Evolutionary conservation across 176 grass and related monocot species (phyloP), one percentile per base, ranked within the genome.

Genomic region (Oryza meyeriana): DNA sequence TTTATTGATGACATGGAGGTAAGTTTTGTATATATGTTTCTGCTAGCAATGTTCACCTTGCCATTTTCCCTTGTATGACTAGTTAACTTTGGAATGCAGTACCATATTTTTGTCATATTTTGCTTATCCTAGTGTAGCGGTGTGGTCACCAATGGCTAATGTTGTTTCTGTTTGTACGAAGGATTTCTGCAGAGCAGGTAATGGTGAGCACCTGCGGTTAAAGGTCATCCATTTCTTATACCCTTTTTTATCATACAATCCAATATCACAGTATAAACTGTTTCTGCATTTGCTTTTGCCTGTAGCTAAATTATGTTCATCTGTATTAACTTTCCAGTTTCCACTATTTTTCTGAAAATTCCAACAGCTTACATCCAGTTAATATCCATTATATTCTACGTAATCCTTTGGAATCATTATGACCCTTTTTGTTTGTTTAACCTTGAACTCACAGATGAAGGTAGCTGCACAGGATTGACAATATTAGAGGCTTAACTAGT

Each of bases 1-100:
- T 98, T 98, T 89, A 66, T 91, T 22, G 84, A 98, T 35, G 92
- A 93, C 48, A 87, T 98, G 57, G 90, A 98, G 73, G 96, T 98
- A 79, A 82, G 77, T 80, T 79, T 16, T 33, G 25, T 78, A 17
- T 85, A 29, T 50, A 65, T 82, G 64, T 88, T 92, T 55, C 3
- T 30, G 20, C 32, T 63, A 68, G 28, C 69, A 25, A 77, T 41
- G 61, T 66, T 74, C 63, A 12, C 18, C 20, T 79, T 74, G 2
- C 61, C 42, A 2, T 35, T 32, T 79, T 27, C 57, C 44, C 52
- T 78, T 76, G 27, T 78, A 81, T 58, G 71, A 66, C 34, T 24
- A 27, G 25, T 35, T 18, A 58, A 55, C 28, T 58, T 74, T 77
- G 58, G 18, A 48, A 63, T 71, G 59, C 25, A 50, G 32, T 75